Conservation (phyloP, 495 filamentous ascomycete genomes). For the Evansstolkia leycettana region DNA sequence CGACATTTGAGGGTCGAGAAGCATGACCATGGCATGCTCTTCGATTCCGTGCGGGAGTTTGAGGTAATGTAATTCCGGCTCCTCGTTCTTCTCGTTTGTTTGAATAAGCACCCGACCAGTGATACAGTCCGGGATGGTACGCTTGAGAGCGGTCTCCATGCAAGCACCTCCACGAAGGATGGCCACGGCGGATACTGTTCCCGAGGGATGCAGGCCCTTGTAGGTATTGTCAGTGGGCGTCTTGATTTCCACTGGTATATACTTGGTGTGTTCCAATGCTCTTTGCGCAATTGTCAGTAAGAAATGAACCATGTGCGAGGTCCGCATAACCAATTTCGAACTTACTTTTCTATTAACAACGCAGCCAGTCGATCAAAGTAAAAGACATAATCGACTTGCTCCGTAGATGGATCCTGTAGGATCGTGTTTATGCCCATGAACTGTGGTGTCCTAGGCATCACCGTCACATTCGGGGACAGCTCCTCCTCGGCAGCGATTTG, state of each 20-base stretch:
- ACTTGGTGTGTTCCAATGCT: constrained; percentile 60
- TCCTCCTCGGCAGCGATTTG: constrained; percentile 53
- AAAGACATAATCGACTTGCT: constrained; percentile 87
- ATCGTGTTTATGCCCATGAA: constrained; percentile 81
- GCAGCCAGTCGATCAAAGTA: constrained; percentile 83
- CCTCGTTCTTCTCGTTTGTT: constrained; percentile 67
- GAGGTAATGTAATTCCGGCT: constrained; percentile 84
- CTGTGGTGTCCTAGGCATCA: constrained; percentile 65
- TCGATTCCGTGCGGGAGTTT: constrained; percentile 61
- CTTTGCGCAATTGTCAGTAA: no score
- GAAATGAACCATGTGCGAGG: no score
- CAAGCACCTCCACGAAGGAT: constrained; percentile 78
- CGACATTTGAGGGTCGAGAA: constrained; percentile 89
- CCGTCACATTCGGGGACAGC: constrained; percentile 56
- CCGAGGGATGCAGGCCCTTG: constrained; percentile 51
- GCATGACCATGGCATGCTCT: constrained; percentile 62
- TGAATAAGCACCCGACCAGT: constrained; percentile 86
- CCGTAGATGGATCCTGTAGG: constrained; percentile 66
- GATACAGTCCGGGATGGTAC: constrained; percentile 83
- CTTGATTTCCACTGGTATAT: constrained; percentile 43
- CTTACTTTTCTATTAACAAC: constrained; percentile 72
- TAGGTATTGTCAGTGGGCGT: constrained; percentile 61
- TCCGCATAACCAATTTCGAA: no score
- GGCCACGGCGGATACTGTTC: constrained; percentile 72
- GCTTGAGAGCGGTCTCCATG: constrained; percentile 75